Evolutionary conservation across 176 grass and related monocot species (phyloP).

Genomic region (Triticum urartu): DNA sequence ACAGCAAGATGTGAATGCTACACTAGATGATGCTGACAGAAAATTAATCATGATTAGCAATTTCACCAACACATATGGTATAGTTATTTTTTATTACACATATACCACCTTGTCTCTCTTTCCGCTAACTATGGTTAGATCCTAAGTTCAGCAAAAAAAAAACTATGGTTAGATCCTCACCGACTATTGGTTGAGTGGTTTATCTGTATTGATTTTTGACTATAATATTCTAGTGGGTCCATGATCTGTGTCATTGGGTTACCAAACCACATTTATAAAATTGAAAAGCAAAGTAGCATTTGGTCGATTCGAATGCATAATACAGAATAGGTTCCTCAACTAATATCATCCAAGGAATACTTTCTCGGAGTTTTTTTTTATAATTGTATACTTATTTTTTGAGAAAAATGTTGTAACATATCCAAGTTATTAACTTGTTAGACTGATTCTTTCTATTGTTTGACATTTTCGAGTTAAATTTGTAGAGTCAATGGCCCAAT

Average conservation of each 20-base stretch:
- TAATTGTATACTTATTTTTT: background rate
- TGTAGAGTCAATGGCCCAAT: background rate
- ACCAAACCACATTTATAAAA: constrained; percentile 24
- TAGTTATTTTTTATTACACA: background rate
- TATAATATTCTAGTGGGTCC: background rate
- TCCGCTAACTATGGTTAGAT: background rate
- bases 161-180: background rate
- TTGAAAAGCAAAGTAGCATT: constrained; percentile 23
- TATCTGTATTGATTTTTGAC: background rate
- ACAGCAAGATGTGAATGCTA: background rate
- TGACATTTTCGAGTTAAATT: background rate
- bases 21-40: background rate
- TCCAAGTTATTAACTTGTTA: background rate
- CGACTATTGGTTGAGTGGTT: background rate
- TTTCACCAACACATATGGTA: background rate
- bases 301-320: background rate
- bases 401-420: too few relatives aligned
- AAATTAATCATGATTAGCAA: background rate
- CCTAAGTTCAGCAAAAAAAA: too few relatives aligned
- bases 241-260: constrained; percentile 10
- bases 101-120: background rate
- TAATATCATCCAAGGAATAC: background rate
- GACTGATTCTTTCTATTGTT: background rate
- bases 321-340: constrained; percentile 1
- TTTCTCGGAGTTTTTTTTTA: background rate